Conservation (phyloP, 1,284 basidiomycete species). For the Ganoderma sinense region DNA sequence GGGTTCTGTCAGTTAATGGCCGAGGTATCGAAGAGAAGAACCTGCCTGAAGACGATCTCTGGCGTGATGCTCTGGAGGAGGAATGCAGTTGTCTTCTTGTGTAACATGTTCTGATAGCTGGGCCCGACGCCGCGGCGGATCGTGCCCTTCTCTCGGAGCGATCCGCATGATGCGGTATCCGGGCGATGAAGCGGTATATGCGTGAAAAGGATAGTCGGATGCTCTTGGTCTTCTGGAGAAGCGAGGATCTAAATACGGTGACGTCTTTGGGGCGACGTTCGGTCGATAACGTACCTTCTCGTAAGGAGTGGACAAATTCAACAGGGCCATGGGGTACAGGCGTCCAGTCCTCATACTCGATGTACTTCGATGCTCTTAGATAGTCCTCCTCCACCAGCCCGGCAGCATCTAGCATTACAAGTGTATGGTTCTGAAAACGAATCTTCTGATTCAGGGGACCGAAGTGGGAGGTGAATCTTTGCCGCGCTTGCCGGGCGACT, state of each 20-base stretch:
- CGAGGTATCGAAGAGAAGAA: not conserved
- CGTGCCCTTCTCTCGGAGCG: constrained; percentile 73
- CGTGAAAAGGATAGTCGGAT: constrained; percentile 69
- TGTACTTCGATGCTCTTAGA: constrained; percentile 60
- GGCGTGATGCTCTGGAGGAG: constrained; percentile 74
- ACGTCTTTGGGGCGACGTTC: not conserved
- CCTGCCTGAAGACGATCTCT: constrained; percentile 75
- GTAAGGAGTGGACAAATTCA: constrained; percentile 73
- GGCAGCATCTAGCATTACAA: constrained; percentile 80
- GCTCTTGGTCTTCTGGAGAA: constrained; percentile 29
- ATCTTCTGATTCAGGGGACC: constrained; percentile 64
- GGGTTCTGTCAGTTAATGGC: constrained; percentile 4
- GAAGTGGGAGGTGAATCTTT: constrained; percentile 77
- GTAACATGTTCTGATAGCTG: constrained; percentile 86
- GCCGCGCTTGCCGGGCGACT: constrained; percentile 28
- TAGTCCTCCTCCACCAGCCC: constrained; percentile 86
- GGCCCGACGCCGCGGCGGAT: constrained; percentile 79
- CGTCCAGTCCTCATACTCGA: constrained; percentile 66
- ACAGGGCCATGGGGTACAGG: constrained; percentile 68
- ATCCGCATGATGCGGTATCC: constrained; percentile 76
- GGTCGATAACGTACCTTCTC: constrained; percentile 47
- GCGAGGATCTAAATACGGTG: not conserved
- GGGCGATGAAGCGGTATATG: constrained; percentile 86
- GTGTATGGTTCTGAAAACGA: constrained; percentile 72
- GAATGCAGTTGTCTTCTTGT: constrained; percentile 75